These are phyloP conservation scores for Malania oleifera DNA, from an alignment of 164 flowering plant genomes.

Conservation along the genomic window DNA sequence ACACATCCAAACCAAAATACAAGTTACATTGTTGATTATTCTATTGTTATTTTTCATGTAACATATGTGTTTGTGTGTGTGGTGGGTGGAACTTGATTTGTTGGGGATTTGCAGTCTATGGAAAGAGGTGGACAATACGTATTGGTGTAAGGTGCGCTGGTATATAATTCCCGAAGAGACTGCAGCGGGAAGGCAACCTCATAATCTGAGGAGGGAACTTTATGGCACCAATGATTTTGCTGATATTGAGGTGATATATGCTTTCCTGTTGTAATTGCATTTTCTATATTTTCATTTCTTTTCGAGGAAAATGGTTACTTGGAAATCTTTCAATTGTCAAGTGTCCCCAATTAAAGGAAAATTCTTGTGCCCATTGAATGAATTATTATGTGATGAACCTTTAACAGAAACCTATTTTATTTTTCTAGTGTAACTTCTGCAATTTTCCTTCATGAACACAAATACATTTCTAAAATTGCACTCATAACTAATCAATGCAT, in stretches of 20 bases:
- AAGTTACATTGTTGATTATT: background rate
- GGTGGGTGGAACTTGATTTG: background rate
- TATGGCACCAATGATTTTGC: constrained; percentile 81
- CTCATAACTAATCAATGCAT: no score
- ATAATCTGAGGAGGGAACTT: constrained; percentile 84
- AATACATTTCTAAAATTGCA: no score
- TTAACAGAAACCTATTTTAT: no score
- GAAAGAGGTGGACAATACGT: constrained; percentile 80
- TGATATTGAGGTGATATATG: constrained; percentile 66
- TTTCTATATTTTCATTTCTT: background rate
- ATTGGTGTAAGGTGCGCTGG: constrained; percentile 78
- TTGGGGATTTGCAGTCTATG: constrained; percentile 55
- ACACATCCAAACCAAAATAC: background rate
- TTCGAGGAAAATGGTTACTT: background rate
- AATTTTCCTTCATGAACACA: no score
- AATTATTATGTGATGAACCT: background rate
- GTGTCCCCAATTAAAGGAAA: background rate
- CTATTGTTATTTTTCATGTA: background rate
- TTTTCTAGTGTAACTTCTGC: no score
- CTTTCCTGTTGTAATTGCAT: background rate
- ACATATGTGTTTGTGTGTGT: background rate
- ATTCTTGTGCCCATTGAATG: background rate
- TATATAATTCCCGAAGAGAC: constrained; percentile 96
- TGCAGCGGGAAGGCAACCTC: constrained; percentile 81
- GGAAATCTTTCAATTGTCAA: background rate